Conservation (phyloP, 805 yeast species). For the Starmerella potacharoeniae region DNA sequence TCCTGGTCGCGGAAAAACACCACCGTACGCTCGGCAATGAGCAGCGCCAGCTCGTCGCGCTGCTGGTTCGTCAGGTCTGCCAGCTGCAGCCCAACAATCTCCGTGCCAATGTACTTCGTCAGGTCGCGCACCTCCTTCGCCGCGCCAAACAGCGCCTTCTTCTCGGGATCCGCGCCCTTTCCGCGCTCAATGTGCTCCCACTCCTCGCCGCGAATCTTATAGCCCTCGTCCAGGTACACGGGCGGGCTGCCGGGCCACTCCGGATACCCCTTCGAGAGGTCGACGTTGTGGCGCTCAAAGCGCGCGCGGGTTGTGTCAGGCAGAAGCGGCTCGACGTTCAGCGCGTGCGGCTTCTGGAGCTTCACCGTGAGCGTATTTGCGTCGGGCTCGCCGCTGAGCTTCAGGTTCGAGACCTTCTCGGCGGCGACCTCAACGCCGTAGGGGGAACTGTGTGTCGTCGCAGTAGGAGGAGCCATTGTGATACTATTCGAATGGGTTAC, state of each 20-base stretch:
- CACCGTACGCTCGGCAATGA: slow-evolving; percentile 41
- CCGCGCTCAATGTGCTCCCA: slow-evolving; percentile 15
- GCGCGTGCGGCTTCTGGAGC: neutral
- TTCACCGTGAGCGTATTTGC: neutral
- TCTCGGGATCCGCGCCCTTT: slow-evolving; percentile 13
- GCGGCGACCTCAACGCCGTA: neutral
- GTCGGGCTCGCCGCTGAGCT: neutral
- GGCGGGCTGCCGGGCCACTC: slow-evolving; percentile 14
- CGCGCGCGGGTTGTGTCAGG: slow-evolving; percentile 11
- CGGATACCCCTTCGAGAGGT: slow-evolving; percentile 12
- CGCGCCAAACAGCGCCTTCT: slow-evolving; percentile 33
- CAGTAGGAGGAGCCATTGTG: neutral
- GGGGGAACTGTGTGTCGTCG: neutral
- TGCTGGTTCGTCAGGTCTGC: slow-evolving; percentile 35
- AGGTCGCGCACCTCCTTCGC: slow-evolving; percentile 35
- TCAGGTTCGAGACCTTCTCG: neutral
- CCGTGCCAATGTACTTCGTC: slow-evolving; percentile 41
- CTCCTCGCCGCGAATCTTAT: slow-evolving; percentile 8
- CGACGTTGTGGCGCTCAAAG: slow-evolving; percentile 10
- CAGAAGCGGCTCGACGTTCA: slow-evolving; percentile 1
- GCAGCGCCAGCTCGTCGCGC: slow-evolving; percentile 38
- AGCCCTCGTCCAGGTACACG: slow-evolving; percentile 10
- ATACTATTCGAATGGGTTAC: neutral
- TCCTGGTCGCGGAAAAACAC: slow-evolving; percentile 43
- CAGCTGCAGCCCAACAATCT: slow-evolving; percentile 38